Base-by-base conservation (phyloP, 805 yeast genomes). In the Suhomyces emberorum region DNA sequence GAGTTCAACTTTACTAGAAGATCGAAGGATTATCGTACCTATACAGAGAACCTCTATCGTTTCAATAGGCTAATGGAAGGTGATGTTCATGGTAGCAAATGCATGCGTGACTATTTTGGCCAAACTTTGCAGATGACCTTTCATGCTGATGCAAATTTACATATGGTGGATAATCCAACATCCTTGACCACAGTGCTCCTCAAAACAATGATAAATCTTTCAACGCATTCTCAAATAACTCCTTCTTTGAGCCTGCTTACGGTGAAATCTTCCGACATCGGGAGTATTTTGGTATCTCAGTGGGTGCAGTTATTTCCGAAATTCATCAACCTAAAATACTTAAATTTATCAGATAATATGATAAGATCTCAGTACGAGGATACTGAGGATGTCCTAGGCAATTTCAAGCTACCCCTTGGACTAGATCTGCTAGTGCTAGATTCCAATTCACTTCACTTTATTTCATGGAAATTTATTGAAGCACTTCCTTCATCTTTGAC, bases 191-290 rank as follows among this genome's bases (percentile, higher is more conserved):
- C 61, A 12, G 47, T 55, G 27, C 45, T 65, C 3, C 46, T 63
- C 28, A 53, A 54, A 27, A 55, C 53, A 4, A 32, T 63, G 28
- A 55, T 56, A n/a, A 46, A 48, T 27, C 41, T 56, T 16, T 35
- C 38, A 21, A 39, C 36, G 7, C 46, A 43, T 7, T 34, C 38
- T 14, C 24, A 34, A 5, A 37, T 58, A 7, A 35, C 51, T 11
- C 39, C 42, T 10, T 54, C 59, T 35, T 28, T 63, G 27, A 31
- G 32, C 3, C 14, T 34, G 7, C 15, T 66, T 3, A 47, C 61
- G 11, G 52, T 66, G 14, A 39, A 43, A 14, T 49, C 55, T n/a
- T 61, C 67, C 10, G 65, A 64, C 26, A 55, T 66, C 2, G 70
- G 72, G 4, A 46, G 48, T 6, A 48, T 55, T 34, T 64, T 46